Evolutionary conservation across 495 filamentous ascomycete genomes (phyloP).

Genomic region (Chaetomium tenue): DNA sequence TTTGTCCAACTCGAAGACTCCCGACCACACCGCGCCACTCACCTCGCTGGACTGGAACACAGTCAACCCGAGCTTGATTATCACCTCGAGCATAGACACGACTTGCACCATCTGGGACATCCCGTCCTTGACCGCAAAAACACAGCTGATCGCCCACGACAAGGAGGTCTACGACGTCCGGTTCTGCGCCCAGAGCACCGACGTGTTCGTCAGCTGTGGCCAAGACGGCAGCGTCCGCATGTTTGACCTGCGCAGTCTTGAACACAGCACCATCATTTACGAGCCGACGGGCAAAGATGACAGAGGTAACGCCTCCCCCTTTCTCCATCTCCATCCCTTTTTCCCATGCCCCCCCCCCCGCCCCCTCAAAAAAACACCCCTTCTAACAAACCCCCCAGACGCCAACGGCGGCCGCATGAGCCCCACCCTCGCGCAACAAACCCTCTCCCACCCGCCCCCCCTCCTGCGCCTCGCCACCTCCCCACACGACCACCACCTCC

Average conservation of each 20-base stretch:
- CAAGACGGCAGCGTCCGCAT: slow-evolving; percentile 97
- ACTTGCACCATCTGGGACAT: slow-evolving; percentile 99
- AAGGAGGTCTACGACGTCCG: slow-evolving; percentile 99
- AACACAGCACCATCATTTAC: slow-evolving; percentile 99
- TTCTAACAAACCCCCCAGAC: slow-evolving; percentile 37
- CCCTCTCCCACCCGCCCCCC: slow-evolving; percentile 76
- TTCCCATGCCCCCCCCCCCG: background rate
- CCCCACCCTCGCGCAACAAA: slow-evolving; percentile 68
- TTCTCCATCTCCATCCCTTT: background rate
- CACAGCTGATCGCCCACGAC: slow-evolving; percentile 96
- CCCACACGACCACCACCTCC: slow-evolving; percentile 90
- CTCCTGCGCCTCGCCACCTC: slow-evolving; percentile 87
- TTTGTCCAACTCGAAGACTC: slow-evolving; percentile 95
- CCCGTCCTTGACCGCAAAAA: slow-evolving; percentile 95
- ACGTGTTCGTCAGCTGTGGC: slow-evolving; percentile 96
- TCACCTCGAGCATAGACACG: slow-evolving; percentile 97
- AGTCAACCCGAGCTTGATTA: slow-evolving; percentile 91
- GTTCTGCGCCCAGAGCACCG: slow-evolving; percentile 93
- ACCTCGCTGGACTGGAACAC: slow-evolving; percentile 98
- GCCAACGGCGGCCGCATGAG: slow-evolving; percentile 52
- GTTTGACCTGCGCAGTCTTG: slow-evolving; percentile 95
- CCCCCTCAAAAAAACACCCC: background rate
- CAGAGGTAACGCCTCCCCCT: slow-evolving; percentile 56
- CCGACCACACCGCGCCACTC: slow-evolving; percentile 93
- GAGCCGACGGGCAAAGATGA: slow-evolving; percentile 90